A percentile compares a stretch with the other conserved stretches of the same genome.
Conservation (phyloP, 2,329 filamentous ascomycete genomes). For the Diplodia intermedia region DNA sequence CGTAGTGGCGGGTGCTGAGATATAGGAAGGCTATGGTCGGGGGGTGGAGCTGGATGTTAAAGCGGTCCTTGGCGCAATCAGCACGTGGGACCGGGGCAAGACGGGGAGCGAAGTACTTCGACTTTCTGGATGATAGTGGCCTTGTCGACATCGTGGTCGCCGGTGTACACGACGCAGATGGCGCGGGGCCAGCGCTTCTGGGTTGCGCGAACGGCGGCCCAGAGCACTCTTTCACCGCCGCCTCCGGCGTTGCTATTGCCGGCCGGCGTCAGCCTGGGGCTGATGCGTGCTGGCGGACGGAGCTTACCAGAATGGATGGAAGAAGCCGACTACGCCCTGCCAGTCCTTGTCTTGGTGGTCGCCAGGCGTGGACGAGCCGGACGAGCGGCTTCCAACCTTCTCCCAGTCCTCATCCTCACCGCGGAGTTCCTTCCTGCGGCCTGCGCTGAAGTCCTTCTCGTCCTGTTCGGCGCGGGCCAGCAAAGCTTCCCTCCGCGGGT, state of each 20-base stretch:
- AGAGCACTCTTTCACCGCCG: constrained; percentile 92
- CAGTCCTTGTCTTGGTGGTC: constrained; percentile 65
- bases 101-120: constrained; percentile 59
- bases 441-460: constrained; percentile 38
- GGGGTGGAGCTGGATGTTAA: constrained; percentile 88
- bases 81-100: background rate
- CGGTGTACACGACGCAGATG: constrained; percentile 92
- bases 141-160: constrained; percentile 88
- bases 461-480: constrained; percentile 44
- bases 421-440: constrained; percentile 35
- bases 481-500: constrained; percentile 44
- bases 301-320: constrained; percentile 90
- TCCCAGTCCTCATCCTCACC: constrained; percentile 72
- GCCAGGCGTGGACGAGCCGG: constrained; percentile 54
- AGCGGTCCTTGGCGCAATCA: constrained; percentile 61
- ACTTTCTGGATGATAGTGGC: constrained; percentile 78
- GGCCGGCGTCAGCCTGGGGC: constrained; percentile 37
- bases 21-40: constrained; percentile 89
- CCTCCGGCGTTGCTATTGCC: constrained; percentile 85
- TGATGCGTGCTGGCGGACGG: background rate
- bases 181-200: constrained; percentile 88
- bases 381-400: constrained; percentile 65
- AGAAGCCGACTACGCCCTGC: constrained; percentile 90
- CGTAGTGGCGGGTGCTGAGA: constrained; percentile 83
- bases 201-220: constrained; percentile 91